A percentile compares a stretch with the other conserved stretches of the same genome.
Evolutionary conservation across 306 rosid species (phyloP).

Genomic region (Vigna angularis): DNA sequence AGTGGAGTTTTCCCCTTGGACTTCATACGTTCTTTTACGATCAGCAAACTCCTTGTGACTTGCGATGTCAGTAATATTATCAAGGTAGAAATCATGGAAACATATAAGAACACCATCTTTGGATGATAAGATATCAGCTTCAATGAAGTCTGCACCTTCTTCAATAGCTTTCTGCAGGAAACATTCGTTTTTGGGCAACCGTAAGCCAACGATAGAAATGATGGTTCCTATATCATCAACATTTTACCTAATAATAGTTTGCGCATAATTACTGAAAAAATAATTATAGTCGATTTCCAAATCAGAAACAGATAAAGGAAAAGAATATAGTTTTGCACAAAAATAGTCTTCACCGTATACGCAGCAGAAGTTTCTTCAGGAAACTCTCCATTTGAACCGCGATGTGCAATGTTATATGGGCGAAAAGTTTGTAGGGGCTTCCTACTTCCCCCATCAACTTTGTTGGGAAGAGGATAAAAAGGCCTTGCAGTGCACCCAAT

Average conservation of each 20-base stretch:
- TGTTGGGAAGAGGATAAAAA: slow-evolving; percentile 70
- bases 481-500: slow-evolving; percentile 75
- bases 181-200: slow-evolving; percentile 35
- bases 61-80: slow-evolving; percentile 71
- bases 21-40: slow-evolving; percentile 87
- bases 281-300: neutral
- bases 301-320: slow-evolving; percentile 1
- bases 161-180: slow-evolving; percentile 86
- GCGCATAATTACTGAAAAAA: slow-evolving; percentile 16
- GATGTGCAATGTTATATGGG: slow-evolving; percentile 84
- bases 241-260: slow-evolving; percentile 7
- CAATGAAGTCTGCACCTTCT: slow-evolving; percentile 98
- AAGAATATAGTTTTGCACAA: slow-evolving; percentile 23
- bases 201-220: slow-evolving; percentile 14
- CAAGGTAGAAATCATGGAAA: slow-evolving; percentile 86
- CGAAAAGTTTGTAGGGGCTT: slow-evolving; percentile 75
- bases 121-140: slow-evolving; percentile 84
- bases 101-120: slow-evolving; percentile 89
- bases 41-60: slow-evolving; percentile 66
- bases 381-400: slow-evolving; percentile 95
- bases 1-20: slow-evolving; percentile 64
- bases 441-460: slow-evolving; percentile 41
- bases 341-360: slow-evolving; percentile 59
- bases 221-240: slow-evolving; percentile 13
- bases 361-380: slow-evolving; percentile 92